Base-by-base conservation (phyloP, 352 stramenopile genomes). In the Phytophthora capsici region DNA sequence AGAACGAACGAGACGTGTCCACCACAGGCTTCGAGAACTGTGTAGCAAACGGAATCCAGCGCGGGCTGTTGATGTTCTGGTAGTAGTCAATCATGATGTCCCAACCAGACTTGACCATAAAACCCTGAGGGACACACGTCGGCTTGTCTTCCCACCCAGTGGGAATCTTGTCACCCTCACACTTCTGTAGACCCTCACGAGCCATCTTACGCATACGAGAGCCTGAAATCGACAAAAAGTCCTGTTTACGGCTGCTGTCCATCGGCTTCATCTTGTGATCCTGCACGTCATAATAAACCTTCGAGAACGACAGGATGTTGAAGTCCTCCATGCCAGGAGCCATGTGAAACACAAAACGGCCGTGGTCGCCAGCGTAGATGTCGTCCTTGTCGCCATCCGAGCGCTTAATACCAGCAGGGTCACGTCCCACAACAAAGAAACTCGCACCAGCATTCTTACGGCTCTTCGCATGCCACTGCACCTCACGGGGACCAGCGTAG, bases 41-140 rank as follows among this genome's bases (percentile, higher is more conserved):
- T 25, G 75, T 91, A n/a, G 83, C 76, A 60, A 90, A 95, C 44
- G 82, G 84, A 30, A 92, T 88, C 82, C 86, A 93, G 17, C 80
- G 82, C 17, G 83, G 72, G n/a, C 80, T 92, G 57, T 98, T 85
- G 56, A 97, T 84, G 63, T 99, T 97, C 72, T 97, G 94, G 84
- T 99, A 99, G 71, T 99, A 99, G 66, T 99, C 94, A 46, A 98
- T 98, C 69, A 99, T 98, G 61, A 98, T 97, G 55, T 99, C 92
- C 97, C 97, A 99, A 45, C 97, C 97, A 57, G 95, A 97, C 52
- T 97, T 96, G 54, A 98, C 96, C 97, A 99, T 99, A 66, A 99
- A 99, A 28, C 97, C 96, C 63, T 95, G 96, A 22, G 97, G 97
- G 38, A 99, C 91, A 71, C 97, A 99, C 47, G 86, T 96, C 4